A percentile compares a stretch with the other conserved stretches of the same genome.
These are phyloP conservation scores for Penicillium sp. DNA, from an alignment of 2,329 filamentous ascomycete genomes.

Conservation along the genomic window DNA sequence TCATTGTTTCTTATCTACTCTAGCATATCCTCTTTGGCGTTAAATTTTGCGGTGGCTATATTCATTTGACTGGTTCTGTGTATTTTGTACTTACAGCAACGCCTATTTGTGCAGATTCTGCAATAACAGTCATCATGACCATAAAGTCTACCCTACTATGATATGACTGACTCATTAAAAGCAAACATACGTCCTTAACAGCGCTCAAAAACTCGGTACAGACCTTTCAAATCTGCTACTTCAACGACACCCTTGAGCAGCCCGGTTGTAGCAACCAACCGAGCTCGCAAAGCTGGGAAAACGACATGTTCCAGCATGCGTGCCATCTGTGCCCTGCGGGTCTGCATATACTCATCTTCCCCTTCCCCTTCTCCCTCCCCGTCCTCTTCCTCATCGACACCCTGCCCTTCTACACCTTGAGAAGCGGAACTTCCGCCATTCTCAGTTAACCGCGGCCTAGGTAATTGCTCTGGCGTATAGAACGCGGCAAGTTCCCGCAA, in stretches of 20 bases:
- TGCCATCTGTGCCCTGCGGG: conserved; percentile 70
- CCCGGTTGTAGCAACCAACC: conserved; percentile 79
- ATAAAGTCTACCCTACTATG: not conserved
- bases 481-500: conserved; percentile 86
- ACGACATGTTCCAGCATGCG: conserved; percentile 81
- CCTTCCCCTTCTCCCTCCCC: conserved; percentile 33
- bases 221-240: conserved; percentile 85
- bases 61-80: not conserved
- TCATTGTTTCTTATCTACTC: conserved; percentile 5
- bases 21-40: conserved; percentile 14
- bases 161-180: not conserved
- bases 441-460: conserved; percentile 46
- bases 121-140: not conserved
- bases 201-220: conserved; percentile 94
- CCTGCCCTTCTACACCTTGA: not conserved
- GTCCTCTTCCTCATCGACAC: not conserved
- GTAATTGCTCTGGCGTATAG: conserved; percentile 86
- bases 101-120: not conserved
- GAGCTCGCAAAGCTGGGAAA: conserved; percentile 84
- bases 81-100: not conserved
- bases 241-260: conserved; percentile 81
- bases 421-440: no score
- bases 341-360: conserved; percentile 52
- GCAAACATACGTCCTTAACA: conserved; percentile 62
- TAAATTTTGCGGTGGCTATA: not conserved